Percentiles rank a stretch among this genome's conserved stretches.
Conservation (phyloP, 192 early-diverging fungal genomes). For the Martensiomyces pterosporus region DNA sequence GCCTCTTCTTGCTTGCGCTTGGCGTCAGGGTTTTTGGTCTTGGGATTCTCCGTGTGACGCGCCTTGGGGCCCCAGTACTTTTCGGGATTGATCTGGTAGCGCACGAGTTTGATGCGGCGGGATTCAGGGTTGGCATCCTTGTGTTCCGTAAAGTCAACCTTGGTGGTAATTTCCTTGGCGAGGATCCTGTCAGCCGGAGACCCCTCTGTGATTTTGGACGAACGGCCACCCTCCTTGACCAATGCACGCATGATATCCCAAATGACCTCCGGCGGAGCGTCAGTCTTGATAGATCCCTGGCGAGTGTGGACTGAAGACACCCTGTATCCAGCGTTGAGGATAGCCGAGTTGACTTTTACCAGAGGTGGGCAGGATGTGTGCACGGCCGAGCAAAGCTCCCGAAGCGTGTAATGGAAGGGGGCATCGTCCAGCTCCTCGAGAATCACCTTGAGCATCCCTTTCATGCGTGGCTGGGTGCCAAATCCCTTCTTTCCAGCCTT, state of each 20-base stretch:
- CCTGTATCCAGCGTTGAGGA: conserved; percentile 87
- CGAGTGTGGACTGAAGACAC: conserved; percentile 83
- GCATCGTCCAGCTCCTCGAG: conserved; percentile 65
- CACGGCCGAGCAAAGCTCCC: conserved; percentile 64
- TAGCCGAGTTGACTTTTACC: conserved; percentile 71
- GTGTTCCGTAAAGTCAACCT: conserved; percentile 73
- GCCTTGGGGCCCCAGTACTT: conserved; percentile 97
- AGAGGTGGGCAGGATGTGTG: conserved; percentile 73
- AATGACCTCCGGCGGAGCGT: conserved; percentile 77
- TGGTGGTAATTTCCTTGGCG: conserved; percentile 25
- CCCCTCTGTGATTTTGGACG: conserved; percentile 60
- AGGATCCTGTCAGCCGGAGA: conserved; percentile 70
- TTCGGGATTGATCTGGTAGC: conserved; percentile 95
- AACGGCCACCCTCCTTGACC: conserved; percentile 62
- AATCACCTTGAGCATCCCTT: conserved; percentile 92
- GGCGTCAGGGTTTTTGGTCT: conserved; percentile 5
- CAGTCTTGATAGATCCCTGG: conserved; percentile 83
- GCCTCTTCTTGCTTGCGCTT: conserved; percentile 31
- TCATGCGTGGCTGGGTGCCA: conserved; percentile 81
- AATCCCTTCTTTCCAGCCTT: conserved; percentile 54
- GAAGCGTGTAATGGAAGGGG: conserved; percentile 81
- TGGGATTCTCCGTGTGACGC: conserved; percentile 44
- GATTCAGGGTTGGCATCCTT: conserved; percentile 71
- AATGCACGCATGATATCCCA: conserved; percentile 91
- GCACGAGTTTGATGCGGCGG: conserved; percentile 74